A percentile compares a stretch with the other conserved stretches of the same genome.
Evolutionary conservation across 208 protist species (phyloP).

Genomic region (Wallacemonas collosoma): DNA sequence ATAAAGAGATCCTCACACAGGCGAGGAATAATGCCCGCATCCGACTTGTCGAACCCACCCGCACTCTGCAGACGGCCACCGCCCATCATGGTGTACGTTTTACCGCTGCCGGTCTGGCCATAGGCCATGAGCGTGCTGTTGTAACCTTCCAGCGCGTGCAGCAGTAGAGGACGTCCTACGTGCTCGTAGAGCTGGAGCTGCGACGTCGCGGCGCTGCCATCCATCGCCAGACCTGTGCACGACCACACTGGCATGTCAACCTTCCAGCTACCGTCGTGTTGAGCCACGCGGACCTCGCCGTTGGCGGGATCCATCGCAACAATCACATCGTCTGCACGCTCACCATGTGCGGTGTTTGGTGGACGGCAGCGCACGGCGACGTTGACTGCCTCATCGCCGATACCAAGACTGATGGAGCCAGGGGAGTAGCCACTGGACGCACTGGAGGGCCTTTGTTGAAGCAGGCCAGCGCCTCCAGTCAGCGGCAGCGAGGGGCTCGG

Average conservation of each 20-base stretch:
- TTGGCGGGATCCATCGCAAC: conserved; percentile 71
- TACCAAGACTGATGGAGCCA: conserved; percentile 11
- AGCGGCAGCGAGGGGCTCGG: neutral
- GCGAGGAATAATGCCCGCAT: conserved; percentile 83
- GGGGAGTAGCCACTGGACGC: conserved; percentile 12
- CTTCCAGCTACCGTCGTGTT: conserved; percentile 32
- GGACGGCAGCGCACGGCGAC: conserved; percentile 83
- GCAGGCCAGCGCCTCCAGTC: neutral
- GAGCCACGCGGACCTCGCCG: conserved; percentile 37
- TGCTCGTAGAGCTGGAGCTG: conserved; percentile 83
- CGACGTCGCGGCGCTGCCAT: conserved; percentile 45
- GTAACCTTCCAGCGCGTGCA: conserved; percentile 90
- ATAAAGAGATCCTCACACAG: conserved; percentile 82
- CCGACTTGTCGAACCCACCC: conserved; percentile 12
- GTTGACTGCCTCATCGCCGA: conserved; percentile 56
- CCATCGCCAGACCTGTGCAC: conserved; percentile 35
- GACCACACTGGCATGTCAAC: conserved; percentile 83
- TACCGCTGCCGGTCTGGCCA: conserved; percentile 90
- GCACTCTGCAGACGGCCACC: conserved; percentile 24
- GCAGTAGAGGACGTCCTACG: conserved; percentile 87
- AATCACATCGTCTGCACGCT: conserved; percentile 47
- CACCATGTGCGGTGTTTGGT: conserved; percentile 37
- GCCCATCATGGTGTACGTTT: conserved; percentile 92
- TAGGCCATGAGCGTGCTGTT: conserved; percentile 93
- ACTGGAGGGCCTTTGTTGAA: conserved; percentile 2